Base-by-base conservation (phyloP, 1,139 yeast species). In the Lodderomyces margitis region DNA sequence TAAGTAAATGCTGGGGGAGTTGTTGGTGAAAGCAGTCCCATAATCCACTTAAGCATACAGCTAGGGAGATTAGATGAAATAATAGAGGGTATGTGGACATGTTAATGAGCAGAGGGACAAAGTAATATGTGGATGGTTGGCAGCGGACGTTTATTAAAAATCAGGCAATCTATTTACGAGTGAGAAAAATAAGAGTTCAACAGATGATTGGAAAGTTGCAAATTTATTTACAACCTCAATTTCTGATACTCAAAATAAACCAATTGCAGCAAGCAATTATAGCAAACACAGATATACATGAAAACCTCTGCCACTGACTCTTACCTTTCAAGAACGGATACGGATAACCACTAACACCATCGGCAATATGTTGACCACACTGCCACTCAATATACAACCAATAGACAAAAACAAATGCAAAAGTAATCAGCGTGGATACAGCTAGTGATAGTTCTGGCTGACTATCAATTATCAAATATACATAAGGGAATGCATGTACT, bases 1-100 rank as follows among this genome's bases (percentile, higher is more conserved):
- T 57, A 1, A 51, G 62, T 30, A 81, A 57, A 28, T 61, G 62
- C 2, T 61, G 64, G 1, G 87, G 86, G 12, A 47, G 36, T 17
- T 36, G 37, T 7, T 32, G 41, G n/a, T 27, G 21, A 12, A 45
- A 24, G 19, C 42, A 44, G 19, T 45, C 44, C 21, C 37, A 36
- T 17, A 48, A 34, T 21, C 50, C 51, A 34, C 43, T 45, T 10
- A 30, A 21, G 32, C 44, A 45, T 23, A 45, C 14, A 9, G 28
- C 34, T 19, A 48, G 21, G 6, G 46, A 43, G 12, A 43, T n/a
- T n/a, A n/a, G n/a, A n/a, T n/a, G n/a, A n/a, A n/a, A n/a, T n/a
- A n/a, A n/a, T n/a, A n/a, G n/a, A n/a, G n/a, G n/a, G n/a, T n/a
- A n/a, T n/a, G n/a, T n/a, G n/a, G n/a, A n/a, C n/a, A n/a, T n/a